phyloP scores from a whole-genome alignment of 129 eudicot genomes.

The Dittrichia graveolens region DNA sequence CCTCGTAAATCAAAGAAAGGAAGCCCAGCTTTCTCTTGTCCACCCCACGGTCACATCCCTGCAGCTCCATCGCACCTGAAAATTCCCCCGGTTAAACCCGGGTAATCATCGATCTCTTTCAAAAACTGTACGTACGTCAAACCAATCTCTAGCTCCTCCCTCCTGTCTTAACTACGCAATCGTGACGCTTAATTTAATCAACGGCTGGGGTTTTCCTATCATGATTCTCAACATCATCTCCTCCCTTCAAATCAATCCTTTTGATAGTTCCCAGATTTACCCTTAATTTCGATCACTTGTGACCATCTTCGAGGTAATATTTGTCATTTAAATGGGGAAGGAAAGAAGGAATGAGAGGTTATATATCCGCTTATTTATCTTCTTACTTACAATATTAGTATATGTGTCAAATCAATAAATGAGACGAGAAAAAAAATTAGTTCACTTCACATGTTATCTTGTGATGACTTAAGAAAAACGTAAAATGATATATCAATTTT shows the following conservation, averaged over 20 bases:
- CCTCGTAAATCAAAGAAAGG: constrained; percentile 40
- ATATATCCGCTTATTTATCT: too few relatives aligned
- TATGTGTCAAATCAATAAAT: too few relatives aligned
- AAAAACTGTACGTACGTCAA: constrained; percentile 20
- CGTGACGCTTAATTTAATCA: constrained; percentile 28
- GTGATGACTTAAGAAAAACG: too few relatives aligned
- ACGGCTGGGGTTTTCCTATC: constrained; percentile 8
- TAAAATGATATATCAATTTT: too few relatives aligned
- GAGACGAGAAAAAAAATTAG: too few relatives aligned
- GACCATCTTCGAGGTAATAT: background rate
- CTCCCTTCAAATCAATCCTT: constrained; percentile 36
- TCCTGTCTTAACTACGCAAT: constrained; percentile 37
- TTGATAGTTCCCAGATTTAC: background rate
- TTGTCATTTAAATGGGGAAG: constrained; percentile 14
- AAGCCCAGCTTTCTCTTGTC: background rate
- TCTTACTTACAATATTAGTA: too few relatives aligned
- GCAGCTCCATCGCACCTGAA: constrained; percentile 39
- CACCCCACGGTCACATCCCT: constrained; percentile 36
- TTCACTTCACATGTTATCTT: too few relatives aligned
- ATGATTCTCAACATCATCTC: constrained; percentile 33
- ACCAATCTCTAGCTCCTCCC: too few relatives aligned
- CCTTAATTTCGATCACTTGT: too few relatives aligned
- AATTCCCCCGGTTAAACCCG: constrained; percentile 45
- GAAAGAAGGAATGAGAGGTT: too few relatives aligned
- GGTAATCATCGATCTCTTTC: constrained; percentile 31